Evolutionary conservation across 805 yeast species (phyloP), one percentile per base, ranked within the genome.

Genomic region (Yamadazyma philogaea): DNA sequence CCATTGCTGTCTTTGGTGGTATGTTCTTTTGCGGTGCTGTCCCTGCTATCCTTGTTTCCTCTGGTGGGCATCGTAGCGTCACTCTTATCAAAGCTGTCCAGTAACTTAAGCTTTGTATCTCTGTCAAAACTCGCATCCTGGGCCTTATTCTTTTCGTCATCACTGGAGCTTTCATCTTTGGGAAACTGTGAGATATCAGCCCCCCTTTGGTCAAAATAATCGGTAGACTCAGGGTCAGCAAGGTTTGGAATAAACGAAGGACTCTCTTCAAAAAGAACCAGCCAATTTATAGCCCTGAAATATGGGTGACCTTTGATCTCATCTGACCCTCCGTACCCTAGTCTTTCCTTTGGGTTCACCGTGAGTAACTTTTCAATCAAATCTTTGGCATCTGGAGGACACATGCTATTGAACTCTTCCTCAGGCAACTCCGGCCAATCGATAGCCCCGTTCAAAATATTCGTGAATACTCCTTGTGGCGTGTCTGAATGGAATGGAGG

Each of bases 401-500:
- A 81, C 33, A 72, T 70, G 33, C 70, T 68, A 7, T 49, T 44
- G 38, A 73, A 73, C 47, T 82, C 85, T 31, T 75, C 82, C 8
- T 69, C 70, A 2, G 35, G 34, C 28, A 85, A 63, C 1, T 72
- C 68, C 0, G 97, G 98, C 98, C 98, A 93, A 45, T 83, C 84
- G 32, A 91, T 85, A 0, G 70, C 72, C 3, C 91, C 82, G 15
- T 63, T 71, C 42, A 89, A 66, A 38, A 95, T 91, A 49, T 89
- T 89, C 42, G 80, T 77, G 59, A 93, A 93, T 0, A 93, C 96
- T 45, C 72, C 68, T 32, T 84, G 86, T 0, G 96, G 93, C 1
- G 88, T 74, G 4, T 70, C 69, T 1, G 85, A 95, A 60, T 87
- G 93, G 61, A 93, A 93, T 2, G 99, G 99, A 1, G 99, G 96